Percentiles rank a stretch among this genome's conserved stretches.
These are phyloP conservation scores for Chlorella sp. DNA, from an alignment of 139 green algal species.

Conservation along the genomic window DNA sequence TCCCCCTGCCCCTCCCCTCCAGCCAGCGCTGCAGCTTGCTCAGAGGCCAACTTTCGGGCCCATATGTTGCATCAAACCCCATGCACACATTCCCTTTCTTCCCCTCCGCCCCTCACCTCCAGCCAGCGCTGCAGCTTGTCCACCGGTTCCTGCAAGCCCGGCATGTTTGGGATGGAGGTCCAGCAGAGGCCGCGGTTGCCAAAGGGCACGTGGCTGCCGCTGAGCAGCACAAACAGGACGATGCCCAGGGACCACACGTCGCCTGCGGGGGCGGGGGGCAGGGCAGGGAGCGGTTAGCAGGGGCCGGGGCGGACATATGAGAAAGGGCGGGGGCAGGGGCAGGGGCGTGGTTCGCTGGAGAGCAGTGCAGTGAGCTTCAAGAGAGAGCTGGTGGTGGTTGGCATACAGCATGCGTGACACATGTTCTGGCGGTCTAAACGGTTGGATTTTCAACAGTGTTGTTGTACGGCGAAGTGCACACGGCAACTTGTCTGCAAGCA, in stretches of 20 bases:
- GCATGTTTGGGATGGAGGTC: slow-evolving; percentile 42
- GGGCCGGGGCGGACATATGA: not conserved
- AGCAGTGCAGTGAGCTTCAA: not conserved
- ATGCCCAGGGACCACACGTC: slow-evolving; percentile 55
- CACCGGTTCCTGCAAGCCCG: slow-evolving; percentile 11
- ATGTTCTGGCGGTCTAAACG: too few species aligned
- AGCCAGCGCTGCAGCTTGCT: too few species aligned
- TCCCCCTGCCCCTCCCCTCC: too few species aligned
- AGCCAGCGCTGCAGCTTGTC: slow-evolving; percentile 49
- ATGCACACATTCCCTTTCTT: not conserved
- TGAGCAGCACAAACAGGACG: slow-evolving; percentile 49
- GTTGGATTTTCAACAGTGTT: too few species aligned
- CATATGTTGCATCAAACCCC: too few species aligned
- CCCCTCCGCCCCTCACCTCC: slow-evolving; percentile 8
- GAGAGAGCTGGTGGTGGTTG: not conserved
- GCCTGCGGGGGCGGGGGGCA: not conserved
- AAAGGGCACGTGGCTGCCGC: slow-evolving; percentile 48
- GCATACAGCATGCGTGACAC: not conserved
- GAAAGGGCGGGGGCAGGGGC: not conserved
- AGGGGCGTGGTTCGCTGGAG: not conserved
- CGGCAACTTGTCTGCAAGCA: too few species aligned
- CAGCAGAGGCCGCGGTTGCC: slow-evolving; percentile 40
- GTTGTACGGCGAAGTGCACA: too few species aligned
- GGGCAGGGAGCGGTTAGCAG: not conserved
- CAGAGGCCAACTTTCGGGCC: too few species aligned